Base-by-base conservation (phyloP, 345 rosid genomes). In the Lepidium sativum region DNA sequence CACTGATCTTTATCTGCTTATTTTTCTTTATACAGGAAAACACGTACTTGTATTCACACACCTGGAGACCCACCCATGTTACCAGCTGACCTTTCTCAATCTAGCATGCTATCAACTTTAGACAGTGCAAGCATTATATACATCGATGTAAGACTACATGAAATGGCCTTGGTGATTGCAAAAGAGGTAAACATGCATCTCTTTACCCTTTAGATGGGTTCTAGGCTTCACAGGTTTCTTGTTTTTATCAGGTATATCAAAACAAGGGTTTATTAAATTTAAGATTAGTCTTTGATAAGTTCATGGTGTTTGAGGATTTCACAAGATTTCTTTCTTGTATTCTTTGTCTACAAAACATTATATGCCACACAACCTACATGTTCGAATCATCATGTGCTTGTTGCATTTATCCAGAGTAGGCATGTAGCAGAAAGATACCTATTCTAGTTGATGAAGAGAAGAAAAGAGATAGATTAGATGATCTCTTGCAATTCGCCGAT, bases 1-100 rank as follows among this genome's bases (percentile, higher is more conserved):
- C 10, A 15, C 14, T 3, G 53, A 52, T 65, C 38, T 63, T 63
- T 4, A 23, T 10, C 1, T 35, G 21, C 1, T 50, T 34, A 17
- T 63, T 4, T 50, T 40, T 37, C 25, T 23, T 1, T 23, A 23
- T 78, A 43, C 80, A 92, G 98, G 81, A 82, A 84, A 75, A 92
- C 96, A 15, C 96, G 98, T 6, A 92, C 98, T 25, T 92, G 97
- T 75, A 92, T 89, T 60, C 90, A 89, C 56, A 86, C 96, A 18
- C 87, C 91, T 25, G 98, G 96, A 60, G 27, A 74, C 44, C 98
- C 97, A 56, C 86, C 80, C 35, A 75, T 89, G 87, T 55, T 43
- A 59, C 86, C 87, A 1, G 78, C 75, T 42, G 97, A 87, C 20
- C 80, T 92, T 63, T 60, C 85, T 48, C 71, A 54, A 2, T 66